Conservation (phyloP, 345 rosid genomes). For the Erucastrum elatum region DNA sequence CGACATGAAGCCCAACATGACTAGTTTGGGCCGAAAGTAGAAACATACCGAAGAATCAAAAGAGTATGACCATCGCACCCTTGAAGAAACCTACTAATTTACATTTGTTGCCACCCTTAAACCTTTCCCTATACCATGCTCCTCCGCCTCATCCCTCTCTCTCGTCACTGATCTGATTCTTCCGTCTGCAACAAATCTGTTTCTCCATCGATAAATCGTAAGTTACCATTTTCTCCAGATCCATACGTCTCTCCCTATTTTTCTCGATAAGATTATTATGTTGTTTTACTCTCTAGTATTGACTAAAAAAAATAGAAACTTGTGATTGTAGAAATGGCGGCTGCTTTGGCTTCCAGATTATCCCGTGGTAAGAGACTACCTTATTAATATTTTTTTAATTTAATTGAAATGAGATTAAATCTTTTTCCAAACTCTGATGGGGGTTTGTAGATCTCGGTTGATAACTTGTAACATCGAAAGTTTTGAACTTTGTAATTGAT, state of each 20-base stretch:
- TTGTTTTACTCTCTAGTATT: not conserved
- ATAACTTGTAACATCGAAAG: not conserved
- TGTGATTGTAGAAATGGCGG: constrained; percentile 32
- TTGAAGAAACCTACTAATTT: not conserved
- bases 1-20: constrained; percentile 2
- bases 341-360: constrained; percentile 37
- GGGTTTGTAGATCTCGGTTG: not conserved
- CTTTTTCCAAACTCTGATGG: not conserved
- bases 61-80: not conserved
- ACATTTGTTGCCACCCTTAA: constrained; percentile 21
- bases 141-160: not conserved
- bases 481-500: not conserved
- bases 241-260: not conserved
- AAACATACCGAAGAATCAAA: constrained; percentile 7
- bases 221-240: not conserved
- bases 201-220: not conserved
- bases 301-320: not conserved
- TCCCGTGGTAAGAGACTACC: constrained; percentile 26
- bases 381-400: not conserved
- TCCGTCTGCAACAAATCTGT: not conserved
- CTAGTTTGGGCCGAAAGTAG: constrained; percentile 15
- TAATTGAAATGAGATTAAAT: not conserved
- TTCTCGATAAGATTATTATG: not conserved
- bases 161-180: not conserved
- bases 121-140: not conserved